These are phyloP conservation scores for Russula ochroleuca DNA, from an alignment of 768 basidiomycete genomes.

Conservation along the genomic window DNA sequence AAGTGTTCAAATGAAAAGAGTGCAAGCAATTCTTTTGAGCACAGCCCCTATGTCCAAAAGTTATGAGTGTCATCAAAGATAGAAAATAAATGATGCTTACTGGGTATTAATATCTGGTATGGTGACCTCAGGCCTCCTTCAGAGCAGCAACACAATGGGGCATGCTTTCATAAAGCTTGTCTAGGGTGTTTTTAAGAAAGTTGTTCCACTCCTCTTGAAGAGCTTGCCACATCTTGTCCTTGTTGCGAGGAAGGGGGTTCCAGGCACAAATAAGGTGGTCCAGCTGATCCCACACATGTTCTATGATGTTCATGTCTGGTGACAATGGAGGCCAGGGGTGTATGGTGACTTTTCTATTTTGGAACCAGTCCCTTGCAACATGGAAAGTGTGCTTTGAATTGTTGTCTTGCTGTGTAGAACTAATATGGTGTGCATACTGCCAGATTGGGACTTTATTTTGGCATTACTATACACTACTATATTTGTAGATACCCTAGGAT, in stretches of 20 bases:
- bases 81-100: neutral
- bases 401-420: too few species aligned
- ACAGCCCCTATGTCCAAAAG: too few species aligned
- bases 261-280: neutral
- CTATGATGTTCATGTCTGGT: neutral
- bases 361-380: neutral
- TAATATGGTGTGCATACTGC: too few species aligned
- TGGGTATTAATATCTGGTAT: neutral
- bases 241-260: neutral
- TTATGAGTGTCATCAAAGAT: neutral
- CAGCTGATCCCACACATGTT: neutral
- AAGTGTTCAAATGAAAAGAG: too few species aligned
- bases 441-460: too few species aligned
- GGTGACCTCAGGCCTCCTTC: neutral
- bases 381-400: neutral
- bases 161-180: neutral
- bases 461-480: too few species aligned
- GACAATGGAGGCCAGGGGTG: neutral
- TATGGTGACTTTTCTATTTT: neutral
- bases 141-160: neutral
- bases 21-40: too few species aligned
- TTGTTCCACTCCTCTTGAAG: neutral
- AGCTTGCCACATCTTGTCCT: neutral
- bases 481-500: too few species aligned
- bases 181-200: neutral